phyloP scores from a whole-genome alignment of 2,329 filamentous ascomycete species.

The Hypoxylon rubiginosum region DNA sequence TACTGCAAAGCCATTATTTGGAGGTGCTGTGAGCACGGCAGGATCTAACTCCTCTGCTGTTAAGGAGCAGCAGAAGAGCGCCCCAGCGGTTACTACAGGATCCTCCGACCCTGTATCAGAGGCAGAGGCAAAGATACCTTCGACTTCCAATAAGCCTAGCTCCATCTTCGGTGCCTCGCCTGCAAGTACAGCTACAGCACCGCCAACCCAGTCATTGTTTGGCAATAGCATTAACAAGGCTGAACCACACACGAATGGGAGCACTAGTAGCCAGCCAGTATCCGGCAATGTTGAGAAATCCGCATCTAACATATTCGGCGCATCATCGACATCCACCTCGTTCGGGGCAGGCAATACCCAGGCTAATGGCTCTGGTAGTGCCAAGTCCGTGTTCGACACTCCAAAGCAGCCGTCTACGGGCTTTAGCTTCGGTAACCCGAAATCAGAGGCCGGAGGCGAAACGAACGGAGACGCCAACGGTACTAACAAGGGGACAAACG shows the following conservation, averaged over 20 bases:
- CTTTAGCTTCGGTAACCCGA: constrained; percentile 34
- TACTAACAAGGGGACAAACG: constrained; percentile 7
- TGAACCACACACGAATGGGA: constrained; percentile 21
- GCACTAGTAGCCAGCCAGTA: constrained; percentile 15
- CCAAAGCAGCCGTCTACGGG: constrained; percentile 41
- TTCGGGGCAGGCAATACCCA: constrained; percentile 53
- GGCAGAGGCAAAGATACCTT: constrained; percentile 23
- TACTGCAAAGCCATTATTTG: constrained; percentile 34
- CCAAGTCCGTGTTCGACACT: constrained; percentile 57
- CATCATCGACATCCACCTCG: constrained; percentile 48
- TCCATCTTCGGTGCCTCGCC: constrained; percentile 26
- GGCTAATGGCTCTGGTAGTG: constrained; percentile 43
- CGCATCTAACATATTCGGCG: constrained; percentile 42
- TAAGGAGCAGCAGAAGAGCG: constrained; percentile 33
- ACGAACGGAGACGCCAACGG: constrained; percentile 14
- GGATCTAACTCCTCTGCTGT: constrained; percentile 23
- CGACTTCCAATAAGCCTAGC: constrained; percentile 23
- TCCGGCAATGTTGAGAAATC: constrained; percentile 41
- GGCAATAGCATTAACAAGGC: constrained; percentile 25
- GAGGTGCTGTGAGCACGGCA: constrained; percentile 22
- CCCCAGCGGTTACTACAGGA: constrained; percentile 7
- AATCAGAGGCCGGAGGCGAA: constrained; percentile 23
- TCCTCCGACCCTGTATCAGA: constrained; percentile 14
- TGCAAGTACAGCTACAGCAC: constrained; percentile 31
- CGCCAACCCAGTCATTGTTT: constrained; percentile 37